These are phyloP conservation scores for Ophiostoma sp. DNA, from an alignment of 2,329 filamentous ascomycete species.

Conservation along the genomic window DNA sequence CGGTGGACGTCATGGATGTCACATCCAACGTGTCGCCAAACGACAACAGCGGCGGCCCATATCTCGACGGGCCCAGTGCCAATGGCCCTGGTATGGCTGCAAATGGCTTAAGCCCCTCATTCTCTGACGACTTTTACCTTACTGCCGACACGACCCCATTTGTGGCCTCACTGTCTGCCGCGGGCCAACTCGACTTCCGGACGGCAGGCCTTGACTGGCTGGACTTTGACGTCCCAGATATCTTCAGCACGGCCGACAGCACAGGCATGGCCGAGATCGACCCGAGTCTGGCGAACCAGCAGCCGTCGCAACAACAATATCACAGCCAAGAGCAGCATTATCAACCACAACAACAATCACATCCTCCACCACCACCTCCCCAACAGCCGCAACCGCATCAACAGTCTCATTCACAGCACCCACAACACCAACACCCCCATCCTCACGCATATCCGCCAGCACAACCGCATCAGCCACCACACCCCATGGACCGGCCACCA, in stretches of 20 bases:
- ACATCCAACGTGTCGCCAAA: not conserved
- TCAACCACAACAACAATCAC: not conserved
- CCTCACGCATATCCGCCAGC: not conserved
- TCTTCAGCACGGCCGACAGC: not conserved
- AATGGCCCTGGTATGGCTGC: not conserved
- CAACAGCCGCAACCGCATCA: not conserved
- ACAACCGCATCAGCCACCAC: not conserved
- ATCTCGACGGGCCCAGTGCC: not conserved
- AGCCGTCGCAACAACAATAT: not conserved
- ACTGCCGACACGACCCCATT: conserved; percentile 21
- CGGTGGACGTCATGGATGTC: not conserved
- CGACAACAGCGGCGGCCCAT: not conserved
- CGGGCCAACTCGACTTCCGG: conserved; percentile 26
- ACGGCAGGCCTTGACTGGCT: conserved; percentile 28
- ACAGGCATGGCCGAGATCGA: not conserved
- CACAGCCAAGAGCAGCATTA: not conserved
- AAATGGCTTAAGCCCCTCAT: conserved; percentile 15
- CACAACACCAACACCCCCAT: not conserved
- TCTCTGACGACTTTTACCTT: conserved; percentile 25
- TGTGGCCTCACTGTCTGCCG: conserved; percentile 23
- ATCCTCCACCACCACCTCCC: not conserved
- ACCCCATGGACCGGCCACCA: not conserved
- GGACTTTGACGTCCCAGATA: conserved; percentile 26
- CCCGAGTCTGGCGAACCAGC: not conserved
- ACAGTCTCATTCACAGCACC: not conserved